phyloP scores from a whole-genome alignment of 176 grass and related monocot genomes.

The Aegilops bicornis region DNA sequence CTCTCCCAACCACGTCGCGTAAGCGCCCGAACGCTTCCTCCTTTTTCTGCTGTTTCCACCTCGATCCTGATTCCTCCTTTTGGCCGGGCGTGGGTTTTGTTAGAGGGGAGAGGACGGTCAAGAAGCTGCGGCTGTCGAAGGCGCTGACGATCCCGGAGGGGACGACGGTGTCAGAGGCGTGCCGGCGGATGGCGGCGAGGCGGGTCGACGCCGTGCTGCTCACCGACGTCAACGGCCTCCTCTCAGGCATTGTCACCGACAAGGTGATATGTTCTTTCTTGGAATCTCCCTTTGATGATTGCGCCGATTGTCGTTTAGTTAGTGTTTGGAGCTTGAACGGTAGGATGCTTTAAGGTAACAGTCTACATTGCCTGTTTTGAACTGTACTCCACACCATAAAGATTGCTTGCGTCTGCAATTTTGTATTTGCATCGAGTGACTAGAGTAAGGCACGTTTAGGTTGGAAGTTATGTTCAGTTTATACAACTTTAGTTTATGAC shows the following conservation, averaged over 20 bases:
- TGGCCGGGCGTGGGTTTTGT: conserved; percentile 3
- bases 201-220: conserved; percentile 79
- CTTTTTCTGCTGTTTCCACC: background rate
- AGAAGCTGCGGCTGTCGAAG: conserved; percentile 86
- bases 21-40: background rate
- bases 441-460: background rate
- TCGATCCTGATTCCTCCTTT: background rate
- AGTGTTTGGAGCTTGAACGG: background rate
- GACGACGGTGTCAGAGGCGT: conserved; percentile 78
- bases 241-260: conserved; percentile 94
- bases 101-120: conserved; percentile 87
- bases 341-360: background rate
- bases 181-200: conserved; percentile 68
- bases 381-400: conserved; percentile 14
- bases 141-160: conserved; percentile 84
- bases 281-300: background rate
- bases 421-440: conserved; percentile 22
- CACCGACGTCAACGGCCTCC: conserved; percentile 74
- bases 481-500: conserved; percentile 7
- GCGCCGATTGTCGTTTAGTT: background rate
- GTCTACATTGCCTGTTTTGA: conserved; percentile 14
- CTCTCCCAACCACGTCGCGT: conserved; percentile 49
- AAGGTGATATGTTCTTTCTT: conserved; percentile 43
- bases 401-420: conserved; percentile 37
- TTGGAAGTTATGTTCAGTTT: background rate